These are phyloP conservation scores for Lactarius akahatsu DNA, from an alignment of 768 basidiomycete genomes.

Conservation along the genomic window DNA sequence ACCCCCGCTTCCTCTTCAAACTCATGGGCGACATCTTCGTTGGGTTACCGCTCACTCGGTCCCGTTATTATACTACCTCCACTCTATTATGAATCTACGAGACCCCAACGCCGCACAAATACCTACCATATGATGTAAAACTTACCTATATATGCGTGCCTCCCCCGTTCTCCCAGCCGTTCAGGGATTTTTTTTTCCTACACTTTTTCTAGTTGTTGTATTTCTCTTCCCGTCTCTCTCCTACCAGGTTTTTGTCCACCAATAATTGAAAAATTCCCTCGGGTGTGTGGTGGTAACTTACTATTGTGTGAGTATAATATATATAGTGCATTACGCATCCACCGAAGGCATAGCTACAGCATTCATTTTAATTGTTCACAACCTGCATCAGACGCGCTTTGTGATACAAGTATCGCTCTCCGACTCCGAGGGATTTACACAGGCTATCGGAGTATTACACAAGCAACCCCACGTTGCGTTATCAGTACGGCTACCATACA, in stretches of 20 bases:
- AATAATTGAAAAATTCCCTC: neutral
- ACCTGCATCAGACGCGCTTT: too few species aligned
- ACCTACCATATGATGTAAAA: slow-evolving; percentile 1
- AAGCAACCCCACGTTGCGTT: too few species aligned
- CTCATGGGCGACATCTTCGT: neutral
- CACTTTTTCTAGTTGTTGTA: neutral
- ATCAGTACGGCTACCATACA: too few species aligned
- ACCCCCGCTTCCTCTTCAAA: neutral
- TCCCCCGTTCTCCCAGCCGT: neutral
- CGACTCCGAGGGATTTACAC: too few species aligned
- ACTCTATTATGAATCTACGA: neutral
- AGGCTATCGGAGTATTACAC: too few species aligned
- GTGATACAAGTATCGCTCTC: too few species aligned
- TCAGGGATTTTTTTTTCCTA: neutral
- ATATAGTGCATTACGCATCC: too few species aligned
- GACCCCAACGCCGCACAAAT: neutral
- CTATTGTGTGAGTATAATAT: too few species aligned
- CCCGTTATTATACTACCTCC: neutral
- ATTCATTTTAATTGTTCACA: too few species aligned
- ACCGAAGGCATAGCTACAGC: too few species aligned
- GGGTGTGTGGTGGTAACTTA: neutral
- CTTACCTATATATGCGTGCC: neutral
- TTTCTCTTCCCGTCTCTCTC: neutral
- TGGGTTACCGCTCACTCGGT: neutral
- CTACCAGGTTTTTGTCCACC: neutral